These are phyloP conservation scores for Metroxylon sagu DNA, from an alignment of 176 grass and related monocot species.

Conservation along the genomic window DNA sequence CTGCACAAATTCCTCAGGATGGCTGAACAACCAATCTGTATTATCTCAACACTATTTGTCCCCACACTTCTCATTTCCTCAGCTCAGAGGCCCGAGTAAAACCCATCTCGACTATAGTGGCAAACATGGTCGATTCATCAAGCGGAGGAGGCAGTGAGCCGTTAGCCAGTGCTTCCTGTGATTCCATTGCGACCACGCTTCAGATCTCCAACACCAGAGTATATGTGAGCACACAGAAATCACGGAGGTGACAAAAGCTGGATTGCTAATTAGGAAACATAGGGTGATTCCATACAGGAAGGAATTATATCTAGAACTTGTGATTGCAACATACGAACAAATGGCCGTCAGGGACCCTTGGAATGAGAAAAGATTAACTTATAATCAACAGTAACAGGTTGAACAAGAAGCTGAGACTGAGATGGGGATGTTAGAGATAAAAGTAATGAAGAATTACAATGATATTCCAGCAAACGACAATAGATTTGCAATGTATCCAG, in stretches of 20 bases:
- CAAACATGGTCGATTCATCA: conserved; percentile 53
- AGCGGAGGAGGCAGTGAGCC: conserved; percentile 37
- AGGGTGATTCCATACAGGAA: conserved; percentile 72
- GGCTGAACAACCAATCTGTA: conserved; percentile 89
- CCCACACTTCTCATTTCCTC: conserved; percentile 69
- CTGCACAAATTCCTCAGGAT: conserved; percentile 75
- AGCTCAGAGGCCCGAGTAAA: conserved; percentile 57
- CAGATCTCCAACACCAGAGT: conserved; percentile 48
- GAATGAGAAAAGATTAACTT: conserved; percentile 76
- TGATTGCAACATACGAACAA: conserved; percentile 61
- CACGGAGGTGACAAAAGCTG: conserved; percentile 35
- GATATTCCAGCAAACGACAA: conserved; percentile 57
- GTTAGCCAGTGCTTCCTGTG: conserved; percentile 20
- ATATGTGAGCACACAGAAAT: conserved; percentile 53
- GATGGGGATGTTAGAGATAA: conserved; percentile 52
- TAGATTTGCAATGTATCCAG: conserved; percentile 75
- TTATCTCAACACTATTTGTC: conserved; percentile 71
- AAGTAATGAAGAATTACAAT: conserved; percentile 51
- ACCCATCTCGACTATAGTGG: conserved; percentile 85
- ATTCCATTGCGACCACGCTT: conserved; percentile 28
- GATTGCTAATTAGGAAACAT: conserved; percentile 52
- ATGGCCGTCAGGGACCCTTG: conserved; percentile 55
- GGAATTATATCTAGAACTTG: conserved; percentile 67
- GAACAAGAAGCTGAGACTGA: conserved; percentile 55
- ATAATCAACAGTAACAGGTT: conserved; percentile 52